Base-by-base conservation (phyloP, 306 rosid genomes). In the Heteromeles arbutifolia region DNA sequence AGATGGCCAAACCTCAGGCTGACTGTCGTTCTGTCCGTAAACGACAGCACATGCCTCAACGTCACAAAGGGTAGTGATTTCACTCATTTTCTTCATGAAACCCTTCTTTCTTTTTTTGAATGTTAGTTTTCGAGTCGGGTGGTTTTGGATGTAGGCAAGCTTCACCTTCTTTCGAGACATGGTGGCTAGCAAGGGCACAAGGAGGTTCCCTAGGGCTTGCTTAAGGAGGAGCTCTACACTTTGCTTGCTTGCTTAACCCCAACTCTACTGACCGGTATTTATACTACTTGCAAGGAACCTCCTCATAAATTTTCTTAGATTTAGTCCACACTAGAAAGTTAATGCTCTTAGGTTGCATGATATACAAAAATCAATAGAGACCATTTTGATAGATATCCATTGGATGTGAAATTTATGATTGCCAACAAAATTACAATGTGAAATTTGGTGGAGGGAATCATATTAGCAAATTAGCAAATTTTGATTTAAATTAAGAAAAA, bases 31-130 rank as follows among this genome's bases (percentile, higher is more conserved):
- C 22, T 85, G 82, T n/a, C 77, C 77, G 8, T 69, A 69, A 61
- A 90, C 75, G 4, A 90, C 63, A n/a, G 90, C 86, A n/a, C 90
- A 90, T 0, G 87, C 87, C 1, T 84, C 61, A 61, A 87, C 74
- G 3, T 82, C 90, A 41, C 61, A 56, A 56, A 56, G 61, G n/a
- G 11, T 56, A n/a, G 25, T 56, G 24, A 56, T 5, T 50, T 50
- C 56, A 50, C 19, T 13, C 5, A 50, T 50, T 19, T 50, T 50
- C 0, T 50, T 50, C 56, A 50, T 50, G 6, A 50, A 13, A 13
- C 56, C 56, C n/a, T 50, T 50, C 56, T 50, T 50, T 17, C 56
- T 50, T 50, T 50, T 50, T 17, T 50, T 50, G 56, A 50, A 50
- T 50, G 56, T 50, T 50, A 18, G 19, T 4, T 50, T 50, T 18